A percentile compares a stretch with the other conserved stretches of the same genome.
Evolutionary conservation across 2,329 filamentous ascomycete species (phyloP).

Genomic region (Penicillium sp.): DNA sequence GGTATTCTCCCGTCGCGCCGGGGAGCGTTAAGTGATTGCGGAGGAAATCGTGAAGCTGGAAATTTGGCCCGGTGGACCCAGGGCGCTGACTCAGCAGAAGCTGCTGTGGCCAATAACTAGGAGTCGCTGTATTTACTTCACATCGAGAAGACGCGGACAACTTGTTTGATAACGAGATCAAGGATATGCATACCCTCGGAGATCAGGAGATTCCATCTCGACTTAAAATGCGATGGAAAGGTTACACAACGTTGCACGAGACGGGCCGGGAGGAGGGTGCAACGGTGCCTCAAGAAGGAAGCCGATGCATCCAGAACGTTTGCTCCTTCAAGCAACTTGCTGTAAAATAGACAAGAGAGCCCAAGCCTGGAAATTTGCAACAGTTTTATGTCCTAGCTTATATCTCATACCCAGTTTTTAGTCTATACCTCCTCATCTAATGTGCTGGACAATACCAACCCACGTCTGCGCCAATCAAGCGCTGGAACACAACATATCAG

Average conservation of each 20-base stretch:
- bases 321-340: slow-evolving; percentile 1
- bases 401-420: background rate
- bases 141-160: background rate
- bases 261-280: background rate
- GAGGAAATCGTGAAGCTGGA: slow-evolving; percentile 16
- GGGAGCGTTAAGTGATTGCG: background rate
- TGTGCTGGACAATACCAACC: slow-evolving; percentile 26
- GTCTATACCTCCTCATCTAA: slow-evolving; percentile 7
- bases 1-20: background rate
- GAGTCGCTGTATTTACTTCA: slow-evolving; percentile 22
- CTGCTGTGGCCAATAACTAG: slow-evolving; percentile 20
- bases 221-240: background rate
- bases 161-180: background rate
- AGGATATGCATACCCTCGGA: background rate
- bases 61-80: slow-evolving; percentile 19
- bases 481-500: slow-evolving; percentile 10
- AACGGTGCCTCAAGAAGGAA: slow-evolving; percentile 6
- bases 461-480: background rate
- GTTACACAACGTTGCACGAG: background rate
- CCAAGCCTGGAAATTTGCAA: background rate
- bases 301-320: background rate
- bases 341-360: background rate
- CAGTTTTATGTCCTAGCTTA: background rate
- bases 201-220: background rate
- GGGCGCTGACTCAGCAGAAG: slow-evolving; percentile 20